Percentiles rank a stretch among this genome's conserved stretches.
These are phyloP conservation scores for Abortiporus biennis DNA, from an alignment of 1,284 basidiomycete species.

Conservation along the genomic window DNA sequence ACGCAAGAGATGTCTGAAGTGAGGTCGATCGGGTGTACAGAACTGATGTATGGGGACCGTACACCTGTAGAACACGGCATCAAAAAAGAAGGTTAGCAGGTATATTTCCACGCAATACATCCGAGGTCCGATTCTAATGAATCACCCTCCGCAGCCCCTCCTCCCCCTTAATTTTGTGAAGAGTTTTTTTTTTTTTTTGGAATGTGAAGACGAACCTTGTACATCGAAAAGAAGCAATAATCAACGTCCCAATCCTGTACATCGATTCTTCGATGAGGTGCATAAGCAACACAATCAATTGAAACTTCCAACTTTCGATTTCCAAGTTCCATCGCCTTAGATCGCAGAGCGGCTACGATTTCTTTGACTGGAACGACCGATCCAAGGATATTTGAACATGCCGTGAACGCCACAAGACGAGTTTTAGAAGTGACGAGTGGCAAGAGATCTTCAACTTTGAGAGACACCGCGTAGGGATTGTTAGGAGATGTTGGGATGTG, in stretches of 20 bases:
- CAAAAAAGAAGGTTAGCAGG: no score
- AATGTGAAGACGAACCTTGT: slow-evolving; percentile 64
- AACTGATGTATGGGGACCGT: slow-evolving; percentile 67
- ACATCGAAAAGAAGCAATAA: slow-evolving; percentile 66
- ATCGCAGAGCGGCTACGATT: slow-evolving; percentile 44
- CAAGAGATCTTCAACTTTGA: slow-evolving; percentile 53
- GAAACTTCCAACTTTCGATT: slow-evolving; percentile 57
- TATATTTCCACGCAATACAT: no score
- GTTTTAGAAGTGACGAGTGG: slow-evolving; percentile 60
- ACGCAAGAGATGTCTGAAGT: slow-evolving; percentile 42
- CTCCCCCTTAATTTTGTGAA: no score
- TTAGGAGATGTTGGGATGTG: slow-evolving; percentile 33
- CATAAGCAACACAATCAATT: slow-evolving; percentile 77
- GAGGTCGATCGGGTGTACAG: slow-evolving; percentile 51
- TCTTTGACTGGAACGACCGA: slow-evolving; percentile 57
- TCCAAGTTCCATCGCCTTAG: slow-evolving; percentile 45
- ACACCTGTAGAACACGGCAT: slow-evolving; percentile 55
- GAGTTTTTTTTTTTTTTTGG: no score
- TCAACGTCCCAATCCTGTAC: slow-evolving; percentile 74
- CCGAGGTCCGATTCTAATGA: no score
- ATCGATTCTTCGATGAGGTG: slow-evolving; percentile 66
- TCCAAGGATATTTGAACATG: slow-evolving; percentile 74
- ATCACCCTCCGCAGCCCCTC: no score
- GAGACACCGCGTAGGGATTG: slow-evolving; percentile 62
- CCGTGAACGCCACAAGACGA: slow-evolving; percentile 68